Conservation (phyloP, 805 yeast genomes). For the Yamadazyma laniorum region DNA sequence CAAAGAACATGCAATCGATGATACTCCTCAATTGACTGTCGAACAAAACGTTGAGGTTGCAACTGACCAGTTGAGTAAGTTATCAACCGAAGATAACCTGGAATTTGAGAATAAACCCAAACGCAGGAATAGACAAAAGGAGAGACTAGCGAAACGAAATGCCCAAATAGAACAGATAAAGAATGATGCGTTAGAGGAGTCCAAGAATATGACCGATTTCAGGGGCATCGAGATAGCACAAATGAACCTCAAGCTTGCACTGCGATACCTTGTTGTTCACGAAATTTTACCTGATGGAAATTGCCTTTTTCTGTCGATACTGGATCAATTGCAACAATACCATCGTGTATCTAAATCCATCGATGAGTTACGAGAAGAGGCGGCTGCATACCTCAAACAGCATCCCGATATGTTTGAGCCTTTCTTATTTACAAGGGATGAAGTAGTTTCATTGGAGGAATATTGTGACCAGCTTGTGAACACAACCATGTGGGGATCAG, state of each 20-base stretch:
- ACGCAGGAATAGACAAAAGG: constrained; percentile 79
- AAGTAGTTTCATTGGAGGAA: constrained; percentile 61
- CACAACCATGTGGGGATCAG: constrained; percentile 97
- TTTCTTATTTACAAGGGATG: constrained; percentile 64
- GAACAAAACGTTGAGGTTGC: too few species aligned
- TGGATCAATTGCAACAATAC: constrained; percentile 62
- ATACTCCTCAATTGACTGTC: not conserved
- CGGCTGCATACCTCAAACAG: constrained; percentile 63
- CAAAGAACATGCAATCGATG: too few species aligned
- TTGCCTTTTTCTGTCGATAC: constrained; percentile 82
- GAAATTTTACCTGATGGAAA: constrained; percentile 93
- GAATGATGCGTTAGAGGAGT: constrained; percentile 71
- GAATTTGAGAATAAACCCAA: not conserved
- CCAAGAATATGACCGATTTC: constrained; percentile 59
- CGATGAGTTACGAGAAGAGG: constrained; percentile 56
- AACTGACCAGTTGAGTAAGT: not conserved
- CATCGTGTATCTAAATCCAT: constrained; percentile 25
- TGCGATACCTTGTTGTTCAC: constrained; percentile 49
- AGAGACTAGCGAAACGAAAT: constrained; percentile 72
- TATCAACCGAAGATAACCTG: not conserved
- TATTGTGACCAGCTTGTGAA: constrained; percentile 66
- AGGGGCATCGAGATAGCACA: constrained; percentile 70
- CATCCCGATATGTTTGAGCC: constrained; percentile 76
- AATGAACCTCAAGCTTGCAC: constrained; percentile 51
- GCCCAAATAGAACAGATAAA: constrained; percentile 62